Percentiles rank a stretch among this genome's conserved stretches.
Evolutionary conservation across 2,329 filamentous ascomycete species (phyloP).

Genomic region (Fusarium abutilonis): DNA sequence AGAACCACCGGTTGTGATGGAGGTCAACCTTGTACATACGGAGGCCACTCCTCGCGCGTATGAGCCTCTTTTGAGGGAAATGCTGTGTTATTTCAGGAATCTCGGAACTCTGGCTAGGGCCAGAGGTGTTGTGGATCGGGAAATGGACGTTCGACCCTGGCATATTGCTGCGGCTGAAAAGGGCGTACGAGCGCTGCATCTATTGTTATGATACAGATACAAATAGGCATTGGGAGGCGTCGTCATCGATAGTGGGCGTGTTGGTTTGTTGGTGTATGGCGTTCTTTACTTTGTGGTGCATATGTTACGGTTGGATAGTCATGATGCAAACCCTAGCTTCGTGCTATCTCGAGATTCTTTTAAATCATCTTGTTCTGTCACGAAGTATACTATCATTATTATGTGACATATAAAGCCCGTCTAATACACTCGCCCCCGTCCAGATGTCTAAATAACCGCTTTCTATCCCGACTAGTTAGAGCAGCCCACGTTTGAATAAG

Average conservation of each 20-base stretch:
- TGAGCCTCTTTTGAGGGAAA: conserved; percentile 75
- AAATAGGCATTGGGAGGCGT: conserved; percentile 30
- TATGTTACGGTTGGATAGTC: conserved; percentile 21
- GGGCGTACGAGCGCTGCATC: conserved; percentile 71
- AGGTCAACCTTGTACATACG: conserved; percentile 70
- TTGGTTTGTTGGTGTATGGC: conserved; percentile 27
- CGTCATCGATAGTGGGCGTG: conserved; percentile 12
- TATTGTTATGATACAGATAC: conserved; percentile 63
- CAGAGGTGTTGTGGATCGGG: conserved; percentile 68
- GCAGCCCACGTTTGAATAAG: too few relatives aligned
- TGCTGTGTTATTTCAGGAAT: conserved; percentile 73
- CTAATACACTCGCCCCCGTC: background rate
- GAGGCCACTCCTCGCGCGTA: conserved; percentile 63
- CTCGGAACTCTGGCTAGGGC: conserved; percentile 75
- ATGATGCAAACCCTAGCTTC: conserved; percentile 10
- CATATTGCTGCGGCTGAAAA: conserved; percentile 78
- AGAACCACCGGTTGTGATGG: conserved; percentile 69
- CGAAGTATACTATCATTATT: background rate
- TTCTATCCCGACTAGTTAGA: too few relatives aligned
- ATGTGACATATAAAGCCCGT: background rate
- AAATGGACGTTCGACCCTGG: conserved; percentile 76
- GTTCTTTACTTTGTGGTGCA: conserved; percentile 27
- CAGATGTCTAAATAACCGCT: too few relatives aligned
- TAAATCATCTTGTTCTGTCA: background rate
- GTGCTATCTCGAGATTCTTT: background rate